These are phyloP conservation scores for Claviceps spartinae DNA, from an alignment of 2,329 filamentous ascomycete species.

Conservation along the genomic window DNA sequence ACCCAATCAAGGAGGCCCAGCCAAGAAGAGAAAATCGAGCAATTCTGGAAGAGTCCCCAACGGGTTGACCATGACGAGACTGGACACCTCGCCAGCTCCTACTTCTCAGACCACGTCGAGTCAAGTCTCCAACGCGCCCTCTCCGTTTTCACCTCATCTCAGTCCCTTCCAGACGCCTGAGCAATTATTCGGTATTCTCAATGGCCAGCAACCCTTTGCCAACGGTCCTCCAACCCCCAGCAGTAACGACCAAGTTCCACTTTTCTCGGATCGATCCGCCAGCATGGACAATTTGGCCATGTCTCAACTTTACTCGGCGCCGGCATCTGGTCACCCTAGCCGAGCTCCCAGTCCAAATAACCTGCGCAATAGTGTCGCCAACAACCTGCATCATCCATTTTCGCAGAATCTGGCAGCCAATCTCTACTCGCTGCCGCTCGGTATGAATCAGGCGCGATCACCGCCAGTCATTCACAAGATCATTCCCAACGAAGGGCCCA, in stretches of 20 bases:
- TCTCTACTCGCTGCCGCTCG: constrained; percentile 37
- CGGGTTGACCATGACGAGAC: constrained; percentile 66
- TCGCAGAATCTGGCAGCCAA: constrained; percentile 33
- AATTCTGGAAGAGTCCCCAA: constrained; percentile 56
- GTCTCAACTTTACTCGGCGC: constrained; percentile 56
- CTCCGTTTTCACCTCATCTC: constrained; percentile 39
- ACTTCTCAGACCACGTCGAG: constrained; percentile 21
- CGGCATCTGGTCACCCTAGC: constrained; percentile 59
- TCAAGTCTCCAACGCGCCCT: constrained; percentile 30
- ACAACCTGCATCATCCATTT: constrained; percentile 29
- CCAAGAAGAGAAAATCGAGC: constrained; percentile 75
- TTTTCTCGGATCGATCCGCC: constrained; percentile 43
- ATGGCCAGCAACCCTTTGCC: constrained; percentile 29
- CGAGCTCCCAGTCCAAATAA: constrained; percentile 61
- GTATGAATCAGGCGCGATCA: constrained; percentile 31
- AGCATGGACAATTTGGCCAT: constrained; percentile 53
- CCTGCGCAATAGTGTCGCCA: constrained; percentile 31
- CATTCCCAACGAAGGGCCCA: constrained; percentile 70
- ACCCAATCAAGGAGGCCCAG: constrained; percentile 51
- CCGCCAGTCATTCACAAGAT: constrained; percentile 62
- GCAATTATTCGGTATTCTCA: constrained; percentile 29
- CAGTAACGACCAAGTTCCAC: constrained; percentile 45
- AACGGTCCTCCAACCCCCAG: constrained; percentile 54
- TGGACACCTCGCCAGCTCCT: constrained; percentile 45
- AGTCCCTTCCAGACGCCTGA: constrained; percentile 31